Base-by-base conservation (phyloP, 129 eudicot species). In the Kitagawia praeruptora region DNA sequence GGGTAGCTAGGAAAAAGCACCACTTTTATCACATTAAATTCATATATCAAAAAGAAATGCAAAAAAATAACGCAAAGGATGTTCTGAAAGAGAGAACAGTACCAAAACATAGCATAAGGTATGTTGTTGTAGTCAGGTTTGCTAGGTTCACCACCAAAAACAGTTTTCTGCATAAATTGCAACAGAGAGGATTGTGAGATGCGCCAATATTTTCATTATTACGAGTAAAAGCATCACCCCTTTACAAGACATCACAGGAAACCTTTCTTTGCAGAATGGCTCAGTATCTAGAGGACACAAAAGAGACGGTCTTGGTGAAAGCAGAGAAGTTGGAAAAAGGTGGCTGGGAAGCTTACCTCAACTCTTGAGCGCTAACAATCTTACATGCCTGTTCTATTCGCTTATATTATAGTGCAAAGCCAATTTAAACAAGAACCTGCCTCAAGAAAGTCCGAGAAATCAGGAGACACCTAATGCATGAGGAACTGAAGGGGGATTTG, bases 301-400 rank as follows among this genome's bases (percentile, higher is more conserved):
- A 90, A 83, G 87, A 92, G 71, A 81, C 85, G 19, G 97, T 92
- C 3, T 74, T 95, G 80, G 92, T 78, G 25, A 95, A 95, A 85
- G 91, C 88, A 47, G 89, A 92, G 12, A 95, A 84, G 85, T 88
- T 95, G 76, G 89, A 87, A 78, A 89, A 89, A 79, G 89, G 78
- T 48, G 97, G 99, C 2, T 92, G 97, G 97, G 97, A 92, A 85
- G 88, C 86, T 7, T 92, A 92, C 83, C 84, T 89, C 81, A 90
- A 86, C 58, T 67, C 90, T 70, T 84, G 84, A 87, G 16, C 28
- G 6, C 40, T 28, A 28, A 64, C 40, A 28, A 28, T 64, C 40
- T 64, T 64, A 13, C 18, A 64, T 5, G 23, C 23, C 41, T 66
- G 72, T 31, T 66, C 7, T 66, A 25, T 66, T 15, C 6, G 3